A percentile compares a stretch with the other conserved stretches of the same genome.
Conservation (phyloP, 768 basidiomycete genomes). For the Boletus speciosus region DNA sequence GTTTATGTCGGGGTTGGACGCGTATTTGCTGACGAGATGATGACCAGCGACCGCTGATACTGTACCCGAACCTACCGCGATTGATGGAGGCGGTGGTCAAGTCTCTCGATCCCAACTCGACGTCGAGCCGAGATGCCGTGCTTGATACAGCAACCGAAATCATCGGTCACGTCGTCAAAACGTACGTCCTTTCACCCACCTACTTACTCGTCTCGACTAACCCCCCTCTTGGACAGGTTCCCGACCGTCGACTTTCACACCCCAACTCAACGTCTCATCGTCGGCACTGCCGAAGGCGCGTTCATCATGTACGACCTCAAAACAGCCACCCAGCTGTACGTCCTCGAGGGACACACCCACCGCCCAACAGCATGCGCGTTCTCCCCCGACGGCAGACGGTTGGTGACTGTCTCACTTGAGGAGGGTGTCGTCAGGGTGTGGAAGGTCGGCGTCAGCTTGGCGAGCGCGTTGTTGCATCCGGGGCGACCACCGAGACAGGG, state of each 20-base stretch:
- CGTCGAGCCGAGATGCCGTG: conserved; percentile 73
- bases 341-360: conserved; percentile 88
- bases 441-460: conserved; percentile 91
- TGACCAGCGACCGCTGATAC: conserved; percentile 71
- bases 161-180: conserved; percentile 89
- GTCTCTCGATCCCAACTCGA: conserved; percentile 89
- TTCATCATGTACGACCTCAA: conserved; percentile 96
- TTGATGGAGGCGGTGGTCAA: conserved; percentile 95
- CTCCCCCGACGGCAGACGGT: conserved; percentile 87
- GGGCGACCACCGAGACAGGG: conserved; percentile 93
- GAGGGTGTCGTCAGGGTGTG: conserved; percentile 86
- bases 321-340: conserved; percentile 90
- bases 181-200: conserved; percentile 45
- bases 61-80: conserved; percentile 79
- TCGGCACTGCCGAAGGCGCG: conserved; percentile 93
- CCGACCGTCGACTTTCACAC: conserved; percentile 94
- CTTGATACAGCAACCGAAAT: conserved; percentile 92
- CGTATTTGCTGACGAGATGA: neutral
- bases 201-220: neutral
- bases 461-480: conserved; percentile 78
- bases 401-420: conserved; percentile 84
- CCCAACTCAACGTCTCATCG: conserved; percentile 80
- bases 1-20: too few species aligned
- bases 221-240: conserved; percentile 47
- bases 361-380: conserved; percentile 82